Evolutionary conservation across 148 eudicot species (phyloP).

Genomic region (Hydrangea macrophylla): DNA sequence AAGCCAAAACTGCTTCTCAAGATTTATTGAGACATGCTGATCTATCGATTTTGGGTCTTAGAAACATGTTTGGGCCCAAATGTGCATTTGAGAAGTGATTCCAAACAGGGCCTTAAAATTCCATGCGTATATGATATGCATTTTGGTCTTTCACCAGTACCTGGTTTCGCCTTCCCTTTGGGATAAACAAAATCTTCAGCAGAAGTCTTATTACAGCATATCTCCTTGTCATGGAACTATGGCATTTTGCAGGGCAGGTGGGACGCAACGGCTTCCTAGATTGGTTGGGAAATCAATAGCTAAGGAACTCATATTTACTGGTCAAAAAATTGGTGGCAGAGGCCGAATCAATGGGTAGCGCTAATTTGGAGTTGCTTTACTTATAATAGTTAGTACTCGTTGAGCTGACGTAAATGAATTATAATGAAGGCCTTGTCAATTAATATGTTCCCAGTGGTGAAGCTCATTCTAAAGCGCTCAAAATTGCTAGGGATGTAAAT

Average conservation of each 20-base stretch:
- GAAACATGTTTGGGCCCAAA: too few relatives aligned
- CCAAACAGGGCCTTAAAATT: too few relatives aligned
- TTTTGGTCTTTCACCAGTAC: not conserved
- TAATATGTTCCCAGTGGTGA: constrained; percentile 72
- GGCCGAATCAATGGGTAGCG: constrained; percentile 71
- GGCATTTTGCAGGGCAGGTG: constrained; percentile 72
- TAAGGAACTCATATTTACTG: constrained; percentile 91
- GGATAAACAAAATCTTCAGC: not conserved
- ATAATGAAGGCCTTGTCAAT: constrained; percentile 73
- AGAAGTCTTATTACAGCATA: not conserved
- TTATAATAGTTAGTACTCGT: not conserved
- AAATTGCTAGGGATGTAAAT: constrained; percentile 71
- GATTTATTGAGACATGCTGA: too few relatives aligned
- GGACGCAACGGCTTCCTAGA: constrained; percentile 94
- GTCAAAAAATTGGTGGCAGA: constrained; percentile 62
- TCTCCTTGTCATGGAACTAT: not conserved
- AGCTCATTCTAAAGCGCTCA: constrained; percentile 79
- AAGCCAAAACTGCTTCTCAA: too few relatives aligned
- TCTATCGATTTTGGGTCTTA: too few relatives aligned
- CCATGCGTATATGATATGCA: too few relatives aligned
- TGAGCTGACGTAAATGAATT: constrained; percentile 7
- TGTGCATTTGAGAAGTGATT: too few relatives aligned
- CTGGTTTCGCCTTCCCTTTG: not conserved
- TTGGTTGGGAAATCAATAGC: constrained; percentile 80
- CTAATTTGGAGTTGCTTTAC: constrained; percentile 8